phyloP scores from a whole-genome alignment of 768 basidiomycete species.

The Kwoniella dejecticola region DNA sequence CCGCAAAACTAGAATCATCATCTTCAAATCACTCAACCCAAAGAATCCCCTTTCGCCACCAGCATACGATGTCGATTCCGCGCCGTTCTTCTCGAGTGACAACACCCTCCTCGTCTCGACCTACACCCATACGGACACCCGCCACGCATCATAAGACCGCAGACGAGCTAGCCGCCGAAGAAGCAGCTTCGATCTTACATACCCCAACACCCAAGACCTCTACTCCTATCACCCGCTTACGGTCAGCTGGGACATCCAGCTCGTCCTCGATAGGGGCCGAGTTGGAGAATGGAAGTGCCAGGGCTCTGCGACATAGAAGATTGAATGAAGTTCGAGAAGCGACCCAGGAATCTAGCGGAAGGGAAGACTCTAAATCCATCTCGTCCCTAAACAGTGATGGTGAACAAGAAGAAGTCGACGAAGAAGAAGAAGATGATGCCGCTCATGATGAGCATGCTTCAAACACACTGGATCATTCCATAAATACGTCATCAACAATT shows the following conservation, averaged over 20 bases:
- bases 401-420: slow-evolving; percentile 4
- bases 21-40: background rate
- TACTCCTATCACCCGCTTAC: background rate
- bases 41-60: background rate
- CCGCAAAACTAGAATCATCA: no score
- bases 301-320: slow-evolving; percentile 14
- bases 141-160: slow-evolving; percentile 33
- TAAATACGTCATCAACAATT: background rate
- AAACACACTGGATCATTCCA: background rate
- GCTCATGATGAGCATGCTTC: background rate
- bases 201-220: no score
- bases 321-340: slow-evolving; percentile 13
- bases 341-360: background rate
- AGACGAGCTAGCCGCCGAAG: slow-evolving; percentile 36
- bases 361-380: slow-evolving; percentile 1
- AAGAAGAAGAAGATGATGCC: slow-evolving; percentile 3
- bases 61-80: slow-evolving; percentile 26
- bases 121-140: slow-evolving; percentile 19
- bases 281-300: slow-evolving; percentile 11
- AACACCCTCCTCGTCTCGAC: slow-evolving; percentile 9
- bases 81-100: slow-evolving; percentile 19
- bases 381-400: slow-evolving; percentile 2
- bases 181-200: slow-evolving; percentile 26
- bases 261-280: background rate
- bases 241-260: background rate